Evolutionary conservation across 768 basidiomycete species (phyloP).

Genomic region (Trametes cinnabarina): DNA sequence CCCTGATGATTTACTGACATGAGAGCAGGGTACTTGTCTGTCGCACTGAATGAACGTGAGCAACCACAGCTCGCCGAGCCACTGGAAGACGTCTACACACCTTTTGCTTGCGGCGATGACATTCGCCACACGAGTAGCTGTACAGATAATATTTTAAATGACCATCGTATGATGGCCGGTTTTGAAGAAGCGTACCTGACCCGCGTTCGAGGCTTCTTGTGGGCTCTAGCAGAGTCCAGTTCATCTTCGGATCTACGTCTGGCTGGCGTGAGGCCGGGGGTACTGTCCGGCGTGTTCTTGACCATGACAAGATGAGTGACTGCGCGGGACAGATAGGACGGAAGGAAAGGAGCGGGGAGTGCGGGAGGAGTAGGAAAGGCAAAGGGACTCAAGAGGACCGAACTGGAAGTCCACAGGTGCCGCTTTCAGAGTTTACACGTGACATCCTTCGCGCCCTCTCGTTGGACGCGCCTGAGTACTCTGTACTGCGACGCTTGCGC

Average conservation of each 20-base stretch:
- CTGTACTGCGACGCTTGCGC: no score
- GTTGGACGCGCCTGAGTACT: conserved; percentile 15
- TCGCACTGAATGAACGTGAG: conserved; percentile 58
- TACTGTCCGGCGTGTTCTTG: conserved; percentile 19
- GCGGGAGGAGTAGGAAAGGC: background rate
- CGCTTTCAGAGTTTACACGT: conserved; percentile 8
- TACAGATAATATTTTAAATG: background rate
- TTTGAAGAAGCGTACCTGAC: conserved; percentile 54
- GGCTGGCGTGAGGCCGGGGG: conserved; percentile 42
- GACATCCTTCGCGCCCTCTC: background rate
- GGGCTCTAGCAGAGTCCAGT: conserved; percentile 36
- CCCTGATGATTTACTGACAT: conserved; percentile 45
- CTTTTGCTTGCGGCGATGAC: conserved; percentile 87
- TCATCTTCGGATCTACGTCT: conserved; percentile 68
- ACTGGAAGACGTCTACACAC: conserved; percentile 32
- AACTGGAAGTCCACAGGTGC: background rate
- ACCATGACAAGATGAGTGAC: conserved; percentile 9
- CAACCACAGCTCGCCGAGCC: conserved; percentile 1
- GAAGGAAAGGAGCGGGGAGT: background rate
- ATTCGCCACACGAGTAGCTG: conserved; percentile 86
- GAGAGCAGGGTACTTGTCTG: conserved; percentile 80
- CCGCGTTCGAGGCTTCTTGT: conserved; percentile 69
- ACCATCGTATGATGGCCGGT: background rate
- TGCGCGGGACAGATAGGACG: background rate
- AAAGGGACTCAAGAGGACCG: background rate